Evolutionary conservation across 2,329 filamentous ascomycete genomes (phyloP), one percentile per base, ranked within the genome.

Genomic region (Tolypocladium album): DNA sequence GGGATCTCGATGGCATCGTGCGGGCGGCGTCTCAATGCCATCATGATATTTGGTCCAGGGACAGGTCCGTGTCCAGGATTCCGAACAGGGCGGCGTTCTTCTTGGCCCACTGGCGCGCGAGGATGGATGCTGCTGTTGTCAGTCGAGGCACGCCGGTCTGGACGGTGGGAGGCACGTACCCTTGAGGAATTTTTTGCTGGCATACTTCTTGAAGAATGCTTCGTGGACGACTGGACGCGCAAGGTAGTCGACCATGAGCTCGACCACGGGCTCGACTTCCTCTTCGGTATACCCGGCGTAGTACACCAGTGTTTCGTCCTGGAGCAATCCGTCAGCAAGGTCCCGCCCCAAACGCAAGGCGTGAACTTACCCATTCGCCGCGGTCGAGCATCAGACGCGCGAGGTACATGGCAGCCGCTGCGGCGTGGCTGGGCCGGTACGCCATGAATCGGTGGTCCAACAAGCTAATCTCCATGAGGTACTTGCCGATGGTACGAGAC

Each of bases 181-280:
- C 80, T 99, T 99, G 69, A 97, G 79, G 78, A 97, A 99, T 78
- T 96, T 97, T 82, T 97, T 99, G 84, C 91, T 96, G 60, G 94
- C 94, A 74, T 99, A 99, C 77, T 99, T 99, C 84, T 96, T 96
- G 83, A 97, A 97, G 82, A 99, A 97, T 43, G 94, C 95, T 73
- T 97, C 93, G 71, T 99, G 94, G 52, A 88, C 84, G 59, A 97
- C 89, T 34, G 93, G 94, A 15, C 90, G 87, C 61, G 89, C 89
- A 45, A 99, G 87, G 73, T 99, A 99, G 74, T 99, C 92, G 63
- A 99, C 86, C 92, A 99, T 97, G 62, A 97, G 82, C 68, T 88
- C 84, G 70, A 96, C 90, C 47, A 97, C 90, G 13, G 93, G 93
- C 73, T 93, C 85, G 67, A 99, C 92, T 75, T 99, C 90, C 55